phyloP scores from a whole-genome alignment of 768 basidiomycete species.

The Leccinum uliginosum region DNA sequence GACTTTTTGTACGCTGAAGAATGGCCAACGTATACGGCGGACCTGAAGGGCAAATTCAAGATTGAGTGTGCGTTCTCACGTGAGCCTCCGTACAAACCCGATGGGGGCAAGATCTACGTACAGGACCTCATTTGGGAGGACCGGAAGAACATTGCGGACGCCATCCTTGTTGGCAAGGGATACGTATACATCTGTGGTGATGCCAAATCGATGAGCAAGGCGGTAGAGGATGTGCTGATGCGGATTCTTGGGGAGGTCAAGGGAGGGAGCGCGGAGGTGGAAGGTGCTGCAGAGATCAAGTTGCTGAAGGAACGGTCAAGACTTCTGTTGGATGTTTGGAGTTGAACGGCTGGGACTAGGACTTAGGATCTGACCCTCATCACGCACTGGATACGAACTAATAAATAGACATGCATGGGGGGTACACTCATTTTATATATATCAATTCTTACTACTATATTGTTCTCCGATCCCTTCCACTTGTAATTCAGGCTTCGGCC shows the following conservation, averaged over 20 bases:
- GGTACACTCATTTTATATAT: not conserved
- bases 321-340: conserved; percentile 87
- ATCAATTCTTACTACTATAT: not conserved
- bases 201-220: conserved; percentile 93
- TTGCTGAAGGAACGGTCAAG: conserved; percentile 91
- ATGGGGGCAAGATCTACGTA: conserved; percentile 97
- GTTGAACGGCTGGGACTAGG: conserved; percentile 40
- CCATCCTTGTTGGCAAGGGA: conserved; percentile 92
- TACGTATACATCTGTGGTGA: conserved; percentile 97
- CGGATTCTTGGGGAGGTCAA: conserved; percentile 88
- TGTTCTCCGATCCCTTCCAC: not conserved
- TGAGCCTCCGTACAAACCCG: conserved; percentile 77
- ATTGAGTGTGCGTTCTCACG: conserved; percentile 91
- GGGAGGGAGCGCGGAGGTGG: conserved; percentile 82
- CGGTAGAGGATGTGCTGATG: conserved; percentile 87
- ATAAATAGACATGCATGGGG: conserved; percentile 15
- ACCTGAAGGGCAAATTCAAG: conserved; percentile 88
- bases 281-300: conserved; percentile 90
- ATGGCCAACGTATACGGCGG: conserved; percentile 84
- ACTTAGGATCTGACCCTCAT: not conserved
- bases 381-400: conserved; percentile 9
- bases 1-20: conserved; percentile 96
- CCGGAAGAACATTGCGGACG: conserved; percentile 75
- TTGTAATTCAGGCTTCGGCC: not conserved
- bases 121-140: conserved; percentile 94